A percentile compares a stretch with the other conserved stretches of the same genome.
Conservation (phyloP, 1,284 basidiomycete genomes). For the Fomitopsis betulina region DNA sequence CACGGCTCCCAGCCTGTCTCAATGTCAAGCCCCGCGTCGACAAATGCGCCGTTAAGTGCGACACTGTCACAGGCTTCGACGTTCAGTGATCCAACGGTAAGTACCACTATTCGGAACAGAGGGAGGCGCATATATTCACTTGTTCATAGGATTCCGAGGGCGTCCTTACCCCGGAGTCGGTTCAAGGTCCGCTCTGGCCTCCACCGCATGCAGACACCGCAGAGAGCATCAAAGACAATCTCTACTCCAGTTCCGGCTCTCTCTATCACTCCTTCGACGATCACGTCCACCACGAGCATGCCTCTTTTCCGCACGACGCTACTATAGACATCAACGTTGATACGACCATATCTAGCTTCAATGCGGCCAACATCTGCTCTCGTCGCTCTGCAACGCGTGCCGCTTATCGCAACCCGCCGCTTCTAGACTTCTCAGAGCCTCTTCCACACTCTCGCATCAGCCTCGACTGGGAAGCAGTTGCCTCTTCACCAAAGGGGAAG, state of each 20-base stretch:
- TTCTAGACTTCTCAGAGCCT: constrained; percentile 3
- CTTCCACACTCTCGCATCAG: background rate
- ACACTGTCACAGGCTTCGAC: constrained; percentile 12
- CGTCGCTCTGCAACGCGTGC: background rate
- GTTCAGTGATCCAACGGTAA: constrained; percentile 15
- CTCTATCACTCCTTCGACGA: background rate
- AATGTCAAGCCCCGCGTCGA: constrained; percentile 6
- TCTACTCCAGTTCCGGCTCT: background rate
- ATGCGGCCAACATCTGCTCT: background rate
- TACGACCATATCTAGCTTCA: background rate
- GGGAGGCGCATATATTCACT: constrained; percentile 1
- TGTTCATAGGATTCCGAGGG: constrained; percentile 5
- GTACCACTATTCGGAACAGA: background rate
- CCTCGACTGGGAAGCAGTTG: background rate
- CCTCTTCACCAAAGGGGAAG: background rate
- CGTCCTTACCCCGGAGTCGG: constrained; percentile 5
- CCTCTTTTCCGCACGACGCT: constrained; percentile 2
- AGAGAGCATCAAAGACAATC: background rate
- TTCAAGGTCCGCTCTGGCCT: constrained; percentile 1
- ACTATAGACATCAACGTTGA: constrained; percentile 1
- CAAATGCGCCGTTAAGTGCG: constrained; percentile 6
- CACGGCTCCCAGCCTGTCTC: background rate
- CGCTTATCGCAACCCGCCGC: background rate
- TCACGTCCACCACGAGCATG: background rate
- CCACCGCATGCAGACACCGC: background rate